Evolutionary conservation across 139 green algal genomes (phyloP), one percentile per base, ranked within the genome.

Genomic region (Haematococcus lacustris): DNA sequence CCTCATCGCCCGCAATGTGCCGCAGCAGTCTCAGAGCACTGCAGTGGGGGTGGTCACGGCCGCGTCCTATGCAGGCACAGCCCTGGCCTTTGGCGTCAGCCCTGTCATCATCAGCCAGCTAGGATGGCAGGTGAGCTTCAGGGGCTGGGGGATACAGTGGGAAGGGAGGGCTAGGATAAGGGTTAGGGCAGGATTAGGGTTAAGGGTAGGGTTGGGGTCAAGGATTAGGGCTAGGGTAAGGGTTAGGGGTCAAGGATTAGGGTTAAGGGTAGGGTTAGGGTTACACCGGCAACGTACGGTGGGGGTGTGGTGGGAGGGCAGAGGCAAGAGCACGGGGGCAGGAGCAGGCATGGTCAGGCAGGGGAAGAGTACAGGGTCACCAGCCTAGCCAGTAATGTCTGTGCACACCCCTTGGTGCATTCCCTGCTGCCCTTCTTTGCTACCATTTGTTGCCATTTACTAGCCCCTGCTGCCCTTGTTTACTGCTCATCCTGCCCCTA

Each of bases 41-140:
- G 83, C 88, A 32, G 88, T 91, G 39, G 87, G 78, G 28, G 68
- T 89, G n/a, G 81, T 90, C 33, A 92, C 88, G 2, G 87, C 89
- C 0, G 88, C 88, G 25, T 91, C 85, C 7, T 92, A 93, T 70
- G 76, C 64, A 0, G 88, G 88, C 39, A 93, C 86, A 1, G 86
- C 87, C 0, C 51, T 91, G 33, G 89, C 86, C 23, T 92, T 93
- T 67, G 83, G 82, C 38, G 30, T 91, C 32, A 83, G 74, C 25
- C 89, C 89, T 13, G 21, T 73, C 17, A 78, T 93, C 53, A 93
- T 93, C 32, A 78, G 68, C 2, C 73, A 77, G 0, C 73, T 82
- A 6, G 84, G 83, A 26, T 93, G 88, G 88, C 77, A 68, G 73
- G 77, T 83, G 43, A n/a, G n/a, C n/a, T n/a, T n/a, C n/a, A n/a